Evolutionary conservation across 2,329 filamentous ascomycete genomes (phyloP), one percentile per base, ranked within the genome.

Genomic region (Diaporthe citrichinensis): DNA sequence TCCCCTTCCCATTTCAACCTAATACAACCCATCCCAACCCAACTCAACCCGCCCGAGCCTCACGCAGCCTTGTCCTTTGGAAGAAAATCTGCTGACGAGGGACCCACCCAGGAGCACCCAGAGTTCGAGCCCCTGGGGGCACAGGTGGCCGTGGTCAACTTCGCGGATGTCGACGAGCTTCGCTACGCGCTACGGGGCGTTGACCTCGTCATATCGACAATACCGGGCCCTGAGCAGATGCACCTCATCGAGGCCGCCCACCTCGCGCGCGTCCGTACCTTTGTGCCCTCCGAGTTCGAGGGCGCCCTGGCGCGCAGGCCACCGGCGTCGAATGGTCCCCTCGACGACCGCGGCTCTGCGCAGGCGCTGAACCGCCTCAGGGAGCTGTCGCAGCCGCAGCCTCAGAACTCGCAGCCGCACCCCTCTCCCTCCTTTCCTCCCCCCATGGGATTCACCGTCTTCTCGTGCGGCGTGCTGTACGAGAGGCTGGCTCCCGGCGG

Each of bases 271-370:
- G 93, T 95, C 2, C 88, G 90, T 23, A 88, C 91, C 49, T 95
- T 95, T 80, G 91, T 94, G 4, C 93, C 94, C 1, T 93, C 93
- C 9, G 94, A 95, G 79, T 95, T 95, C 79, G 93, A 95, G 84
- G 94, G 94, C 1, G 86, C 86, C 44, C 86, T 93, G 23, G 83
- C 84, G 25, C 86, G 89, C 59, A 87, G 93, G 67, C 87, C 89
- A 1, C 31, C 46, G 34, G 79, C 85, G 7, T 57, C 72, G 41
- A 84, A 87, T 73, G 92, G 93, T 74, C 88, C 91, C 2, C 84
- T 94, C 34, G 92, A 94, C 34, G 92, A 94, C 81, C 90, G 90
- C 61, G 89, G 88, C 28, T 90, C 89, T 31, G 85, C 86, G 15
- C 85, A 87, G n/a, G 92, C 92, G 2, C 84, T 92, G 8, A 85